A percentile compares a stretch with the other conserved stretches of the same genome.
phyloP scores from a whole-genome alignment of 1,284 basidiomycete species.

The Thecaphora frezii region DNA sequence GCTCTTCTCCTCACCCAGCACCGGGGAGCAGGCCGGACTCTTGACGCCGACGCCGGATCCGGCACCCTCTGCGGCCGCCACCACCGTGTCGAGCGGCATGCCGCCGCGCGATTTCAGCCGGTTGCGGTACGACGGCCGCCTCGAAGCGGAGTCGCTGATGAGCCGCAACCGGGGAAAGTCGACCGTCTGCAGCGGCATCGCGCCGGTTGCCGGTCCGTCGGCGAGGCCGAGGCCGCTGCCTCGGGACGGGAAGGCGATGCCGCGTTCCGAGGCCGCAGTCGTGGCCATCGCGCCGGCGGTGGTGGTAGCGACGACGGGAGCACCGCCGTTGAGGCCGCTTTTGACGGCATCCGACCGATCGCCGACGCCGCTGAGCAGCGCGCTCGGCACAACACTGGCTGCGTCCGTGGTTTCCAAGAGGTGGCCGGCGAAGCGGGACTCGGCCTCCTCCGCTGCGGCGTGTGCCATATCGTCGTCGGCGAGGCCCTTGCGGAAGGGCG shows the following conservation, averaged over 20 bases:
- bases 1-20: not conserved
- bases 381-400: too few species aligned
- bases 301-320: too few species aligned
- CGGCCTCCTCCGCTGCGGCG: slow-evolving; percentile 16
- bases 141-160: slow-evolving; percentile 17
- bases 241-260: not conserved
- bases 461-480: slow-evolving; percentile 39
- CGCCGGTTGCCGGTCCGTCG: too few species aligned
- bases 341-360: too few species aligned
- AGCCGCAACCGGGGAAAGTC: slow-evolving; percentile 35
- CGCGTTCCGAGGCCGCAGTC: too few species aligned
- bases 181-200: slow-evolving; percentile 14
- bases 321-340: too few species aligned
- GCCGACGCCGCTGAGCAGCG: too few species aligned
- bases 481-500: slow-evolving; percentile 46
- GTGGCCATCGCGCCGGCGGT: too few species aligned
- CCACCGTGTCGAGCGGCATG: not conserved
- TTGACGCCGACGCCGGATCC: too few species aligned
- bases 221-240: too few species aligned
- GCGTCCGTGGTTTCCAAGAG: too few species aligned
- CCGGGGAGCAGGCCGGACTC: not conserved
- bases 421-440: not conserved
- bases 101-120: not conserved
- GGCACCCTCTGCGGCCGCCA: too few species aligned
- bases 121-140: not conserved